A percentile compares a stretch with the other conserved stretches of the same genome.
These are phyloP conservation scores for Globisporangium okanoganense DNA, from an alignment of 352 stramenopile genomes.

Conservation along the genomic window DNA sequence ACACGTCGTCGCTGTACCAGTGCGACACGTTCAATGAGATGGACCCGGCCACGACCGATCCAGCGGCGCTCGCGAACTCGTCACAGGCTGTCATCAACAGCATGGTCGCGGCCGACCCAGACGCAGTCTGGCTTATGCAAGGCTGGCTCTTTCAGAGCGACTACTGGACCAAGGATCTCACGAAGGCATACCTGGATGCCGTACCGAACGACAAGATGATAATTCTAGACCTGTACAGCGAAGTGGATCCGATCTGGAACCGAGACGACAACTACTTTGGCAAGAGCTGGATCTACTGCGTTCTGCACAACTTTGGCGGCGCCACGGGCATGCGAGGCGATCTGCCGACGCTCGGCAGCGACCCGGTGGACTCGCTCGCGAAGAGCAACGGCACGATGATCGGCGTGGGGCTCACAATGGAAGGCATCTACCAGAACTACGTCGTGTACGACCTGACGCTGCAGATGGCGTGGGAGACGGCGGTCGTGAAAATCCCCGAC, in stretches of 20 bases:
- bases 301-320: slow-evolving; percentile 83
- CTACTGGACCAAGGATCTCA: slow-evolving; percentile 68
- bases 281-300: slow-evolving; percentile 83
- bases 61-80: slow-evolving; percentile 34
- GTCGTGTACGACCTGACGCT: slow-evolving; percentile 77
- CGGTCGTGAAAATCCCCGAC: slow-evolving; percentile 31
- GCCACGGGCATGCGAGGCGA: slow-evolving; percentile 75
- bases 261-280: slow-evolving; percentile 78
- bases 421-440: slow-evolving; percentile 88
- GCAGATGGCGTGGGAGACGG: slow-evolving; percentile 64
- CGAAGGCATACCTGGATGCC: slow-evolving; percentile 44
- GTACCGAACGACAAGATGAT: slow-evolving; percentile 67
- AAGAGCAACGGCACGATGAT: slow-evolving; percentile 66
- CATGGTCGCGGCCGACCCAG: slow-evolving; percentile 61
- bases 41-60: slow-evolving; percentile 64
- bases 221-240: slow-evolving; percentile 81
- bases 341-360: slow-evolving; percentile 47
- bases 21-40: slow-evolving; percentile 85
- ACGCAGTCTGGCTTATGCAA: slow-evolving; percentile 84
- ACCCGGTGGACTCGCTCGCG: slow-evolving; percentile 39
- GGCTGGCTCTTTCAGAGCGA: slow-evolving; percentile 74
- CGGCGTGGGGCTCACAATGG: slow-evolving; percentile 75
- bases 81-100: slow-evolving; percentile 70
- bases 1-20: slow-evolving; percentile 78
- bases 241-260: slow-evolving; percentile 67